Percentiles rank a stretch among this genome's conserved stretches.
These are phyloP conservation scores for Lablab purpureus DNA, from an alignment of 306 rosid species.

Conservation along the genomic window DNA sequence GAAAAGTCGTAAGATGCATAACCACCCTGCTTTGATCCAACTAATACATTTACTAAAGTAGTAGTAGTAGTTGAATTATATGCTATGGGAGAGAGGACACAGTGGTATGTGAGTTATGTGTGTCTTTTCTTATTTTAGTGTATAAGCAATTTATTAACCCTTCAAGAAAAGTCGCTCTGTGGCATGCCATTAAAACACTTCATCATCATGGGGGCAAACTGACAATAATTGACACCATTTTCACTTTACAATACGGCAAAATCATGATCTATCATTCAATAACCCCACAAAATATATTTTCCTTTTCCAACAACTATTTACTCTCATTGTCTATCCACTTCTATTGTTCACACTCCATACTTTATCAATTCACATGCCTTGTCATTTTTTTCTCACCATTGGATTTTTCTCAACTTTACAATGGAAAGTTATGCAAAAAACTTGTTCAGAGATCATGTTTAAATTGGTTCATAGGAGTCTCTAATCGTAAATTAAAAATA, in stretches of 20 bases:
- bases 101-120: neutral
- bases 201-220: neutral
- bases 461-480: no score
- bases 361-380: no score
- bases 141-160: neutral
- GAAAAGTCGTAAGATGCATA: neutral
- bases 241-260: neutral
- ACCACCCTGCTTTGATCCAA: neutral
- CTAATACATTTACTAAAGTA: neutral
- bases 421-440: no score
- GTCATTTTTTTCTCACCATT: no score
- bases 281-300: neutral
- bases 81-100: neutral
- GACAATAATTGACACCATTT: neutral
- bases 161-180: neutral
- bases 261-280: no score
- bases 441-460: no score
- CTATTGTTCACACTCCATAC: no score
- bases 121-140: neutral
- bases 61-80: neutral
- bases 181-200: constrained; percentile 2
- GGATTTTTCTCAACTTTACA: no score
- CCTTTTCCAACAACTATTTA: neutral
- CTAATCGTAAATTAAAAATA: no score
- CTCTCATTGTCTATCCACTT: neutral